phyloP scores from a whole-genome alignment of 352 stramenopile species.

The Phytophthora nicotianae region DNA sequence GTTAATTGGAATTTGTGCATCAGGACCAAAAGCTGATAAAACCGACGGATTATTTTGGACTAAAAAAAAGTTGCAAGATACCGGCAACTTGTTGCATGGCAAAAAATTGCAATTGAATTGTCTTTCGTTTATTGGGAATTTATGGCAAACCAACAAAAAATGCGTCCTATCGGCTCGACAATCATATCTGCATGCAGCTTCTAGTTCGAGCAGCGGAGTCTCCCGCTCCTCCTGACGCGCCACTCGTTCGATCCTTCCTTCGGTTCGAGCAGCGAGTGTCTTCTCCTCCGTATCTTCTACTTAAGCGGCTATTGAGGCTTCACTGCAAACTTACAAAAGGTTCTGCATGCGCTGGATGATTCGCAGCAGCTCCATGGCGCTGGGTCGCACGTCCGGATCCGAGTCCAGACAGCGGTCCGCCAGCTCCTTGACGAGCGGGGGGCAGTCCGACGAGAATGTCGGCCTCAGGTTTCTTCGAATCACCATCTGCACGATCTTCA shows the following conservation, averaged over 20 bases:
- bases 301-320: conserved; percentile 9
- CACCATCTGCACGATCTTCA: conserved; percentile 88
- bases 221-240: conserved; percentile 14
- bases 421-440: conserved; percentile 62
- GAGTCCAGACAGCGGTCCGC: conserved; percentile 69
- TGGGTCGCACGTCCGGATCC: conserved; percentile 69
- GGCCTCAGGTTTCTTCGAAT: conserved; percentile 72
- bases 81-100: too few relatives aligned
- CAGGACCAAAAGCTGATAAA: conserved; percentile 4
- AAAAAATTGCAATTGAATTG: conserved; percentile 33
- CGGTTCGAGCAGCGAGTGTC: conserved; percentile 23
- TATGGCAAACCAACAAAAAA: conserved; percentile 39
- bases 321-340: conserved; percentile 48
- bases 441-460: conserved; percentile 60
- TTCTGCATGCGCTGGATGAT: conserved; percentile 69
- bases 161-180: conserved; percentile 21
- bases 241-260: conserved; percentile 32
- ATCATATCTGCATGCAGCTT: conserved; percentile 18
- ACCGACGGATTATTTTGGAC: neutral
- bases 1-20: conserved; percentile 13
- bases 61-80: neutral
- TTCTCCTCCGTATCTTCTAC: conserved; percentile 23
- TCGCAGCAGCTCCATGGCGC: conserved; percentile 67
- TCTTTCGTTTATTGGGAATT: conserved; percentile 34
- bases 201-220: conserved; percentile 8